Base-by-base conservation (phyloP, 495 filamentous ascomycete species). In the Trichoderma orchidacearum region DNA sequence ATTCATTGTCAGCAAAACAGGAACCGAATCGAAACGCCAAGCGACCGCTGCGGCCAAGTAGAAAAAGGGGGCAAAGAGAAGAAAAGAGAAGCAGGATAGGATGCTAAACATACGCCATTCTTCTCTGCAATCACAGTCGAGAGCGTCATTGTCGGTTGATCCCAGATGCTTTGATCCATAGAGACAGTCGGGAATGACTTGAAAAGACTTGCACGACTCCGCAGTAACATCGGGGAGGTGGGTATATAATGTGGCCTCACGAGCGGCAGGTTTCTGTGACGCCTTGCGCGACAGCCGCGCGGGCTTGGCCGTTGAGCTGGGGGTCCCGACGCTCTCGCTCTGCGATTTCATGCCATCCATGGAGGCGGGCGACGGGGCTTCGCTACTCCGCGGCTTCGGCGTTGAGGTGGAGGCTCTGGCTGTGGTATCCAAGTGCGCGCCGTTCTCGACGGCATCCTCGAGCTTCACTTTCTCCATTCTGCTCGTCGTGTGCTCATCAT, bases 51-150 rank as follows among this genome's bases (percentile, higher is more conserved):
- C 52, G 35, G 57, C 32, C 38, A 60, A 58, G 52, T 35, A 25
- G 28, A 35, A 53, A 54, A 32, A 30, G 45, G 18, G 1, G 3
- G 17, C 9, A 12, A 50, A 17, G 50, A 50, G 54, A 9, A 30
- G 31, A 36, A 29, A 30, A 54, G 28, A 8, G 56, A 38, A 32
- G 63, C 18, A 53, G 48, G 29, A 31, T 8, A 21, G 45, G 58
- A 53, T 8, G 31, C 31, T 28, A 51, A 63, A 82, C 92, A 80
- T 85, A 98, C 93, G 85, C 89, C 90, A 96, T 74, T 95, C 89
- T 71, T 95, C 89, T 55, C 78, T 75, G 71, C 93, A 99, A 67
- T 99, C 93, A 70, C 93, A 99, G 67, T 94, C 91, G 74, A 96
- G 82, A 57, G 85, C 85, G 77, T 92, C 82, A 56, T 82, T 87